A percentile compares a stretch with the other conserved stretches of the same genome.
These are phyloP conservation scores for Hyaloscypha variabilis DNA, from an alignment of 495 filamentous ascomycete species.

Conservation along the genomic window DNA sequence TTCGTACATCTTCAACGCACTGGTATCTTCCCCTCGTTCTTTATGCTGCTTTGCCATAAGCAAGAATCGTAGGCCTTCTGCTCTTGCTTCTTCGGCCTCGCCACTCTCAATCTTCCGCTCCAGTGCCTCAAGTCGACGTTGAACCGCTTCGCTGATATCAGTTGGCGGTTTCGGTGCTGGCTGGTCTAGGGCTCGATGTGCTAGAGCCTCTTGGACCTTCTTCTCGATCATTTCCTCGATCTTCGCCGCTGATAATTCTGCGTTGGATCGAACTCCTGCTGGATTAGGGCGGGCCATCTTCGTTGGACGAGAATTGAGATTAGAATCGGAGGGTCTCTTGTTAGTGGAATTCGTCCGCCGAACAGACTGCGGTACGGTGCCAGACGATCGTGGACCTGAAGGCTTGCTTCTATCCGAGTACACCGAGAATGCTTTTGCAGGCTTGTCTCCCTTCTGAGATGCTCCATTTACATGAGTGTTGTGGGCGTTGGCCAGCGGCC, in stretches of 20 bases:
- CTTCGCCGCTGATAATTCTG: slow-evolving; percentile 66
- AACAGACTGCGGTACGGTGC: slow-evolving; percentile 38
- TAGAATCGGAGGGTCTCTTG: slow-evolving; percentile 47
- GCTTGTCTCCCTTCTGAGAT: slow-evolving; percentile 65
- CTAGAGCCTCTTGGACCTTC: slow-evolving; percentile 87
- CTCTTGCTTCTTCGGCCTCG: slow-evolving; percentile 68
- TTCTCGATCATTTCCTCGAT: slow-evolving; percentile 91
- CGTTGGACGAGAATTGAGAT: slow-evolving; percentile 37
- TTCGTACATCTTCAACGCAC: slow-evolving; percentile 84
- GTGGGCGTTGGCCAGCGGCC: slow-evolving; percentile 66
- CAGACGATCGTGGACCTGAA: slow-evolving; percentile 34
- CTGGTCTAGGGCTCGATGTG: slow-evolving; percentile 60
- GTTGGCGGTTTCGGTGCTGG: slow-evolving; percentile 51
- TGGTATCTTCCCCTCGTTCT: slow-evolving; percentile 74
- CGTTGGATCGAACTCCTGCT: slow-evolving; percentile 37
- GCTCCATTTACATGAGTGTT: slow-evolving; percentile 63
- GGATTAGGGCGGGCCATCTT: slow-evolving; percentile 41
- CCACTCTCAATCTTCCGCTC: slow-evolving; percentile 72
- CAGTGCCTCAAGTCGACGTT: slow-evolving; percentile 77
- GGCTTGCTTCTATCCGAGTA: slow-evolving; percentile 71
- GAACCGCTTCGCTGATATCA: slow-evolving; percentile 74
- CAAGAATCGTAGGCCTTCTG: slow-evolving; percentile 81
- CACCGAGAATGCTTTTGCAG: slow-evolving; percentile 78
- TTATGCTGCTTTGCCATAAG: slow-evolving; percentile 93
- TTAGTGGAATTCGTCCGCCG: slow-evolving; percentile 39